A percentile compares a stretch with the other conserved stretches of the same genome.
Conservation (phyloP, 1,139 yeast species). For the Sugiyamaella castrensis region DNA sequence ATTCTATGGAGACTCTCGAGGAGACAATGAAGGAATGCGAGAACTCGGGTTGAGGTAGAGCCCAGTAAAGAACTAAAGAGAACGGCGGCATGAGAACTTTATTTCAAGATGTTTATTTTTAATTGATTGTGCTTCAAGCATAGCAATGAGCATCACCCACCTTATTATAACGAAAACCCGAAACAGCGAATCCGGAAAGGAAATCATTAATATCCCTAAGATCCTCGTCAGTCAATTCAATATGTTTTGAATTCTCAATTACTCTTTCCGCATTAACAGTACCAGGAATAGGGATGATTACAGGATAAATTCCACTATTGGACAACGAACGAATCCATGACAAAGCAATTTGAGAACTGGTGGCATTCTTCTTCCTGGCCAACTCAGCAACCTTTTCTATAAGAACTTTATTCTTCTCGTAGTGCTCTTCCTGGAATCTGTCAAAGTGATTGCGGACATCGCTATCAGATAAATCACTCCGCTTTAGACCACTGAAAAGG, state of each 20-base stretch:
- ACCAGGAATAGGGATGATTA: constrained; percentile 75
- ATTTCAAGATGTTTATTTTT: too few relatives aligned
- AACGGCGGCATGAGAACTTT: too few relatives aligned
- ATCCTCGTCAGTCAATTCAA: constrained; percentile 52
- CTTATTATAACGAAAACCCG: constrained; percentile 50
- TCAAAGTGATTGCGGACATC: constrained; percentile 56
- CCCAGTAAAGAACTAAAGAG: too few relatives aligned
- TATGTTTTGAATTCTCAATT: constrained; percentile 52
- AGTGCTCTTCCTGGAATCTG: constrained; percentile 57
- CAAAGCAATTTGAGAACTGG: constrained; percentile 67
- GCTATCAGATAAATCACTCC: constrained; percentile 48
- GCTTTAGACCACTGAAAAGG: constrained; percentile 61
- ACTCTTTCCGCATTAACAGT: constrained; percentile 59
- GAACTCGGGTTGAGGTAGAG: too few relatives aligned
- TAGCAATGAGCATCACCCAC: constrained; percentile 17
- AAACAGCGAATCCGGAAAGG: constrained; percentile 40
- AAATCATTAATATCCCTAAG: constrained; percentile 45
- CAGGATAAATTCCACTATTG: constrained; percentile 45
- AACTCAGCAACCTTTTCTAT: constrained; percentile 47
- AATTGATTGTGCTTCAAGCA: too few relatives aligned
- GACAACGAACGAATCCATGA: constrained; percentile 59
- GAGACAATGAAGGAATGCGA: too few relatives aligned
- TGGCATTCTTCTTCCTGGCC: constrained; percentile 46
- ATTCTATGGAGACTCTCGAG: too few relatives aligned
- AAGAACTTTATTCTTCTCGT: constrained; percentile 49